Percentiles rank a stretch among this genome's conserved stretches.
Conservation (phyloP, 768 basidiomycete species). For the Suillus subaureus region DNA sequence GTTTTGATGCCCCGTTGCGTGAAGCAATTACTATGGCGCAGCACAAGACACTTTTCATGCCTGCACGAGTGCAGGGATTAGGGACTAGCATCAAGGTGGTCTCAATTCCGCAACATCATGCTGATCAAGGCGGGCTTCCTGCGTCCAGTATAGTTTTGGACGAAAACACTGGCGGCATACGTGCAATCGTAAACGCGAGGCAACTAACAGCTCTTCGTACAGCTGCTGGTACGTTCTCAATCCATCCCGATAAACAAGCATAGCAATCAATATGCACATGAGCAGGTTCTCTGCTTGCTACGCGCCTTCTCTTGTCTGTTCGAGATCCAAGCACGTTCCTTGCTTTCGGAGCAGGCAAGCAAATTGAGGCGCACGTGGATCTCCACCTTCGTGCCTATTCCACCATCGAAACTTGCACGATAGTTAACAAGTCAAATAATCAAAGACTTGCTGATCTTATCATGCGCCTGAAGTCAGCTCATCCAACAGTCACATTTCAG, state of each 20-base stretch:
- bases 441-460: constrained; percentile 46
- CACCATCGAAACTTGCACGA: constrained; percentile 52
- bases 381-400: constrained; percentile 62
- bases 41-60: constrained; percentile 82
- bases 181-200: constrained; percentile 77
- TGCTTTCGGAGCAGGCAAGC: constrained; percentile 74
- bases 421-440: constrained; percentile 65
- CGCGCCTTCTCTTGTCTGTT: constrained; percentile 48
- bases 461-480: constrained; percentile 25
- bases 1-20: constrained; percentile 53
- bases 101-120: constrained; percentile 56
- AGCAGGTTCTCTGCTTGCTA: constrained; percentile 70
- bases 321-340: constrained; percentile 47
- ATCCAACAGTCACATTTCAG: constrained; percentile 27
- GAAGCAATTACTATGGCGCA: constrained; percentile 51
- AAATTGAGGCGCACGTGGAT: constrained; percentile 65
- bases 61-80: constrained; percentile 55
- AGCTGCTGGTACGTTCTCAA: constrained; percentile 61
- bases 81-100: constrained; percentile 83
- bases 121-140: constrained; percentile 61
- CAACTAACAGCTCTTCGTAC: constrained; percentile 80
- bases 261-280: not conserved
- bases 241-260: not conserved
- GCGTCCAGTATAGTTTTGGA: constrained; percentile 78
- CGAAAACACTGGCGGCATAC: constrained; percentile 66